Conservation (phyloP, 2,329 filamentous ascomycete genomes). For the Colletotrichum melonis region DNA sequence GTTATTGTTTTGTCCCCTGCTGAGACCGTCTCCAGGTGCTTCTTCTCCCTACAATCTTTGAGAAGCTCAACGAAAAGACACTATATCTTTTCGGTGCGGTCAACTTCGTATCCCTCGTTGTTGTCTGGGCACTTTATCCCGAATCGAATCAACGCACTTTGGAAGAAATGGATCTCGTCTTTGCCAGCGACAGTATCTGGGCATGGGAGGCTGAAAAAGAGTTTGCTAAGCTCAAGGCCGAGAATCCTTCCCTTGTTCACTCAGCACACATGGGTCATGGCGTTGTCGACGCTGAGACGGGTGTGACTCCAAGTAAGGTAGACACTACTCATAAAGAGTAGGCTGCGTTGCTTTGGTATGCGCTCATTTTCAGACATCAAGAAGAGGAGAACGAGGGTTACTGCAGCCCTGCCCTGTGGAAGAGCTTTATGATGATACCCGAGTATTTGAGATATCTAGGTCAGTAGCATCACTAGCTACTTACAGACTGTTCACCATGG, state of each 20-base stretch:
- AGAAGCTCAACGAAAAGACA: constrained; percentile 74
- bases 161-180: constrained; percentile 81
- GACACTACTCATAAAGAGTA: neutral
- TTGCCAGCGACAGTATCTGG: constrained; percentile 75
- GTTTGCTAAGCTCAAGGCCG: constrained; percentile 70
- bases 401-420: too few relatives aligned
- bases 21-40: constrained; percentile 45
- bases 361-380: too few relatives aligned
- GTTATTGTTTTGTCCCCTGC: constrained; percentile 44
- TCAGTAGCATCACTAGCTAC: too few relatives aligned
- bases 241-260: constrained; percentile 56
- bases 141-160: constrained; percentile 80
- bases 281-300: constrained; percentile 39
- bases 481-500: too few relatives aligned
- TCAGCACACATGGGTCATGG: constrained; percentile 20
- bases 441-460: too few relatives aligned
- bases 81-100: constrained; percentile 78
- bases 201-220: constrained; percentile 77
- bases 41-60: constrained; percentile 70
- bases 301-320: constrained; percentile 1
- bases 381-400: too few relatives aligned
- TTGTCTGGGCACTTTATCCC: constrained; percentile 80
- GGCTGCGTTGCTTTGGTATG: too few relatives aligned
- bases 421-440: too few relatives aligned
- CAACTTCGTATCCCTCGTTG: constrained; percentile 73